phyloP scores from a whole-genome alignment of 2,329 filamentous ascomycete genomes.

The Aspergillus sp. region DNA sequence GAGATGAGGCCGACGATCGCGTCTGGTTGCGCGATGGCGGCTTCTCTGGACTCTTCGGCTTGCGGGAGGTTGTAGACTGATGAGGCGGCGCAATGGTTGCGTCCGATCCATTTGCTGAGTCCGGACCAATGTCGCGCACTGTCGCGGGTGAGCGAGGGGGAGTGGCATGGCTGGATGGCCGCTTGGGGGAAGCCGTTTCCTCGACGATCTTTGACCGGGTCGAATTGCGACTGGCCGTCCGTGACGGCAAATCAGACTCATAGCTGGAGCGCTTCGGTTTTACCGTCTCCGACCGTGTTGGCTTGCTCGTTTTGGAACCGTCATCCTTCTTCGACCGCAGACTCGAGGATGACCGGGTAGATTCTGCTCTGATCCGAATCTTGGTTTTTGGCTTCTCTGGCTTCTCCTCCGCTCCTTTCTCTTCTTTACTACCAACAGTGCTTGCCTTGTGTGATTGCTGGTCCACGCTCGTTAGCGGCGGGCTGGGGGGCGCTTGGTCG shows the following conservation, averaged over 20 bases:
- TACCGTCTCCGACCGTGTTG: constrained; percentile 40
- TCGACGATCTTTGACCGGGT: constrained; percentile 36
- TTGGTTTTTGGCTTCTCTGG: constrained; percentile 38
- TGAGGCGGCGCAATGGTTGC: constrained; percentile 51
- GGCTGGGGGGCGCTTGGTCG: constrained; percentile 49
- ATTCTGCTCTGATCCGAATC: constrained; percentile 40
- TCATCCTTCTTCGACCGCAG: constrained; percentile 44
- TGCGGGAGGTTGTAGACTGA: constrained; percentile 34
- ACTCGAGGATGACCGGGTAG: constrained; percentile 46
- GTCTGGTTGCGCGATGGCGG: constrained; percentile 40
- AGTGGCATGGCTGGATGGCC: constrained; percentile 35
- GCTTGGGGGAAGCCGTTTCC: constrained; percentile 36
- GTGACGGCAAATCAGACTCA: constrained; percentile 37
- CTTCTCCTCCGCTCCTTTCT: constrained; percentile 39
- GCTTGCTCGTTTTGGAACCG: constrained; percentile 38
- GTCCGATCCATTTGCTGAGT: constrained; percentile 47
- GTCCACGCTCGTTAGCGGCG: constrained; percentile 50
- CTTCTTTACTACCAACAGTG: constrained; percentile 32
- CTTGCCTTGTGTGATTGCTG: constrained; percentile 43
- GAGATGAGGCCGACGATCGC: constrained; percentile 35
- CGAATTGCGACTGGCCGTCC: constrained; percentile 39
- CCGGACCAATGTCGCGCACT: constrained; percentile 36
- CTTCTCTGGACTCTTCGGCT: constrained; percentile 34
- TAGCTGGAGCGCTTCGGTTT: constrained; percentile 40
- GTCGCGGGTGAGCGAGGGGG: constrained; percentile 40